Conservation (phyloP, 1,284 basidiomycete species). For the Fomitopsis pinicola region DNA sequence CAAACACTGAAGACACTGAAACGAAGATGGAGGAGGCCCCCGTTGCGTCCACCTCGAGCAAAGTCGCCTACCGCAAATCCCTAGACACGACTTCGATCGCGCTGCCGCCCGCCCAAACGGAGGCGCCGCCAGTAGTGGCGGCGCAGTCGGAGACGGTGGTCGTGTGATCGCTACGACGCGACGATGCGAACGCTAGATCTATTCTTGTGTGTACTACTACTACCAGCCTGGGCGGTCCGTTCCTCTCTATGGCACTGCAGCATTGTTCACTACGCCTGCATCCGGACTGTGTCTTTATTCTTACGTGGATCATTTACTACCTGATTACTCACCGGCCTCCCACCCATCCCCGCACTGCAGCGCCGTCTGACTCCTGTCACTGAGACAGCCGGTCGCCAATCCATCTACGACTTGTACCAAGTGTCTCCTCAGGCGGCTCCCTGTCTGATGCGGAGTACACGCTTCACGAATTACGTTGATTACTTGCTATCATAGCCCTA, state of each 20-base stretch:
- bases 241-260: not conserved
- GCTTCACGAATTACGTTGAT: not conserved
- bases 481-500: not conserved
- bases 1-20: not conserved
- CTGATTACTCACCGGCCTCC: not conserved
- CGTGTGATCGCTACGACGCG: not conserved
- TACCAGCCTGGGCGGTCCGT: not conserved
- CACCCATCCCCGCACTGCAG: not conserved
- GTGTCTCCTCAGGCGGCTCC: no score
- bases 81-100: constrained; percentile 1
- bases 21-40: not conserved
- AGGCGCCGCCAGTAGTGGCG: not conserved
- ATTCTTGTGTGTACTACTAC: not conserved
- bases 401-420: not conserved
- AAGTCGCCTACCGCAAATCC: not conserved
- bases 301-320: not conserved
- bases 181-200: not conserved
- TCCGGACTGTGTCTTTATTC: not conserved
- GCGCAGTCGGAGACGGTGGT: not conserved
- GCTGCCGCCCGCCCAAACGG: not conserved
- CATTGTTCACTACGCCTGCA: not conserved
- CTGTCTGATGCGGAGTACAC: not conserved
- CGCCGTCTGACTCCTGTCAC: not conserved
- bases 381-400: not conserved
- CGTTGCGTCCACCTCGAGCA: not conserved